Evolutionary conservation across 129 eudicot genomes (phyloP).

Genomic region (Arctium lappa): DNA sequence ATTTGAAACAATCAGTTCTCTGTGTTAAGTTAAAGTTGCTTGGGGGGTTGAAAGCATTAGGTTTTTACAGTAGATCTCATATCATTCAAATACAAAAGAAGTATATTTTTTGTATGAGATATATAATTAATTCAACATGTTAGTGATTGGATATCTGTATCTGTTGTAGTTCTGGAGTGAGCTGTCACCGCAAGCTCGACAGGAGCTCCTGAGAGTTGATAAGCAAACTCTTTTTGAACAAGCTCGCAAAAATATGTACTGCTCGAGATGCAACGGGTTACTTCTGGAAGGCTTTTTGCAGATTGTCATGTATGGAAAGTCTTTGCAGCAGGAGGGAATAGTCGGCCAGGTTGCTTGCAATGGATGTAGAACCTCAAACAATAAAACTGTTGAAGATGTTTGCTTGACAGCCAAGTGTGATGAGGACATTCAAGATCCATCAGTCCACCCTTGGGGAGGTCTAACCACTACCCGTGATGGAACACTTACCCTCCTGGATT

Average conservation of each 20-base stretch:
- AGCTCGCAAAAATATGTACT: constrained; percentile 93
- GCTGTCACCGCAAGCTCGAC: constrained; percentile 79
- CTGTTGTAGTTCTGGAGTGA: constrained; percentile 88
- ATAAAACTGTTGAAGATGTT: constrained; percentile 38
- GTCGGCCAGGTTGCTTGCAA: constrained; percentile 43
- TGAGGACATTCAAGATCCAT: constrained; percentile 82
- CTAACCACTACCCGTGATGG: constrained; percentile 80
- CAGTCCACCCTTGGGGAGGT: constrained; percentile 99
- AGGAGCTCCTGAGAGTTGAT: constrained; percentile 74
- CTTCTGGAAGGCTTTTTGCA: constrained; percentile 87
- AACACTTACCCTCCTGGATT: constrained; percentile 81
- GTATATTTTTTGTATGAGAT: background rate
- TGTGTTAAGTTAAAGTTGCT: background rate
- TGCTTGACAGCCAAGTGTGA: constrained; percentile 44
- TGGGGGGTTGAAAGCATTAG: background rate
- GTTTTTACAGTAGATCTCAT: background rate
- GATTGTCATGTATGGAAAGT: constrained; percentile 93
- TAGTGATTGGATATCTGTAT: constrained; percentile 17
- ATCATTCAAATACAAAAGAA: background rate
- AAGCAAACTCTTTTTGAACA: constrained; percentile 93
- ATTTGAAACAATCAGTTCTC: background rate
- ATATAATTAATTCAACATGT: constrained; percentile 11
- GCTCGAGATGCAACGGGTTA: constrained; percentile 95
- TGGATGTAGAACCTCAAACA: constrained; percentile 33
- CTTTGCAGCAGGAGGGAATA: constrained; percentile 73